Base-by-base conservation (phyloP, 768 basidiomycete genomes). In the Trametes villosa region DNA sequence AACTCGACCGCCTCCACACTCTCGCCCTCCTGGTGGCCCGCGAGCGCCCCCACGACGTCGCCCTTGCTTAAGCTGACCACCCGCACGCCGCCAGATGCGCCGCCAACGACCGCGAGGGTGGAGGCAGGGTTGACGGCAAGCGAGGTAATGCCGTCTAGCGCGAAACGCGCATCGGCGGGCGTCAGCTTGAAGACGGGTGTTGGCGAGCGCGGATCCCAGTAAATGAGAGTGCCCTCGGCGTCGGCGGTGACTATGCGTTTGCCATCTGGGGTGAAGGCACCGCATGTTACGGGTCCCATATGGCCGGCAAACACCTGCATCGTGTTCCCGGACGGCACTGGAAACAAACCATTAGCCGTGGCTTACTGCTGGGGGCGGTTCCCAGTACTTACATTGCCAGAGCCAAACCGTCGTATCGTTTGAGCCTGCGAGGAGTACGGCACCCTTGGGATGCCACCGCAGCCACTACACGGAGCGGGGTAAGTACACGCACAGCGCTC, bases 221-320 rank as follows among this genome's bases (percentile, higher is more conserved):
- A 86, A 47, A 96, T 89, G 34, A 98, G 79, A 4, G 77, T 83
- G 18, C 93, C 92, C 60, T 92, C 89, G 24, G 84, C 85, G 64
- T 92, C 92, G 8, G 92, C 91, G 11, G 96, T 93, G 26, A 98
- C 75, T 62, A 99, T 91, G 59, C 88, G 83, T 80, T 96, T 96
- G 63, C 92, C 95, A 72, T 95, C 92, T 12, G 96, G 93, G 0
- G 94, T 95, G 76, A 96, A 98, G 65, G 88, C 83, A 46, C 96
- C 96, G 60, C 90, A 89, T 47, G 92, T 88, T 4, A 94, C 88
- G 6, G 94, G 76, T 6, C 89, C 85, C 0, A 86, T 86, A 74
- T 99, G 97, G 0, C 94, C 94, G 2, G 92, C 90, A 67, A 98
- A 93, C 9, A 98, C 96, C 70, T 95, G 91, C 91, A 99, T 96